Evolutionary conservation across 768 basidiomycete genomes (phyloP).

Genomic region (Amanita thiersii): DNA sequence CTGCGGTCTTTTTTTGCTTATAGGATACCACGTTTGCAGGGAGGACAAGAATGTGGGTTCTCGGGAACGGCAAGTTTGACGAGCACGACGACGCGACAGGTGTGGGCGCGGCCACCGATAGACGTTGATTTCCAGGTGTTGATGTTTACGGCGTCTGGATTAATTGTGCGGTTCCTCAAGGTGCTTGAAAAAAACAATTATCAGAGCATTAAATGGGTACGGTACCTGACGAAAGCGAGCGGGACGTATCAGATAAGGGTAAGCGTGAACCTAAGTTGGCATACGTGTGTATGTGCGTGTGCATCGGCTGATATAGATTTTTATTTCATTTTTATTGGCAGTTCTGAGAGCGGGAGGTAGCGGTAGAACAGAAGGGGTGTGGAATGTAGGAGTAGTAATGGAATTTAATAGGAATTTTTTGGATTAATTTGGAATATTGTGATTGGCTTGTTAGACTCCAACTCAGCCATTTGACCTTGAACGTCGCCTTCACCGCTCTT

Average conservation of each 20-base stretch:
- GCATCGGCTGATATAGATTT: too few relatives aligned
- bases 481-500: neutral
- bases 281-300: too few relatives aligned
- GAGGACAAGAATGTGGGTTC: slow-evolving; percentile 84
- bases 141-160: slow-evolving; percentile 96
- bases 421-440: too few relatives aligned
- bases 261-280: slow-evolving; percentile 23
- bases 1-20: slow-evolving; percentile 1
- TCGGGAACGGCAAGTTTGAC: slow-evolving; percentile 78
- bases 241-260: slow-evolving; percentile 93
- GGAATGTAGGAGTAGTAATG: too few relatives aligned
- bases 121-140: slow-evolving; percentile 98
- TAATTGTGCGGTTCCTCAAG: slow-evolving; percentile 95
- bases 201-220: slow-evolving; percentile 92
- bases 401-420: too few relatives aligned
- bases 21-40: slow-evolving; percentile 89
- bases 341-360: too few relatives aligned
- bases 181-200: slow-evolving; percentile 97
- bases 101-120: slow-evolving; percentile 97
- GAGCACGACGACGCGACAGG: slow-evolving; percentile 84
- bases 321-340: too few relatives aligned
- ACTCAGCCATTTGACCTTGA: too few relatives aligned
- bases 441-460: too few relatives aligned
- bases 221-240: slow-evolving; percentile 90
- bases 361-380: too few relatives aligned